These are phyloP conservation scores for Tulasnella sp. DNA, from an alignment of 768 basidiomycete species.

Conservation along the genomic window DNA sequence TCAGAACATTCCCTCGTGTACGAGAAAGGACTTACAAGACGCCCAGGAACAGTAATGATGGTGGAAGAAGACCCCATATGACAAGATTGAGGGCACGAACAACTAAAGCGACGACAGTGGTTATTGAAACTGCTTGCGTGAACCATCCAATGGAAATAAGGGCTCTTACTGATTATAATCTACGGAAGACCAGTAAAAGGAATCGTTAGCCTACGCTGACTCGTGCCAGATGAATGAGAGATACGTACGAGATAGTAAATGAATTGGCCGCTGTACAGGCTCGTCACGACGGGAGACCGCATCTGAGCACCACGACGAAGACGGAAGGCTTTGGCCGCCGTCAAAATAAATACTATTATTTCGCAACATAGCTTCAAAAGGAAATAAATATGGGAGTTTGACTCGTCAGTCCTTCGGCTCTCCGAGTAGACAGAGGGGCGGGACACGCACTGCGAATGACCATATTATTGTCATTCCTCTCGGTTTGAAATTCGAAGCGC, in stretches of 20 bases:
- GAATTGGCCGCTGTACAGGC: constrained; percentile 10
- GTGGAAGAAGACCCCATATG: background rate
- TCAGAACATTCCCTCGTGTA: background rate
- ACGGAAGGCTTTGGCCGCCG: background rate
- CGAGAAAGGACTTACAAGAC: background rate
- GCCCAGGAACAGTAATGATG: background rate
- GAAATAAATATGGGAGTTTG: background rate
- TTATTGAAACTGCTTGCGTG: background rate
- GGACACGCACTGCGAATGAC: background rate
- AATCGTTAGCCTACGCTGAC: background rate
- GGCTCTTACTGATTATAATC: background rate
- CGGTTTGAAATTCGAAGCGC: background rate
- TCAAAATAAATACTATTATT: constrained; percentile 1
- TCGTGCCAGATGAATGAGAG: background rate
- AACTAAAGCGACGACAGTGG: background rate
- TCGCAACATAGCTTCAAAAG: background rate
- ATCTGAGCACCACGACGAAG: background rate
- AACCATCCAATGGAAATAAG: background rate
- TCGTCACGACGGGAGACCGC: background rate
- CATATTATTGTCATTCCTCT: background rate
- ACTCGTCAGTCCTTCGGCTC: background rate
- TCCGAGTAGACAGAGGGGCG: background rate
- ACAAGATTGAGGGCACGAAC: constrained; percentile 2
- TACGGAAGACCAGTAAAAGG: background rate
- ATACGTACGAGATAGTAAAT: constrained; percentile 8